Conservation (phyloP, 768 basidiomycete species). For the Floccularia luteovirens region DNA sequence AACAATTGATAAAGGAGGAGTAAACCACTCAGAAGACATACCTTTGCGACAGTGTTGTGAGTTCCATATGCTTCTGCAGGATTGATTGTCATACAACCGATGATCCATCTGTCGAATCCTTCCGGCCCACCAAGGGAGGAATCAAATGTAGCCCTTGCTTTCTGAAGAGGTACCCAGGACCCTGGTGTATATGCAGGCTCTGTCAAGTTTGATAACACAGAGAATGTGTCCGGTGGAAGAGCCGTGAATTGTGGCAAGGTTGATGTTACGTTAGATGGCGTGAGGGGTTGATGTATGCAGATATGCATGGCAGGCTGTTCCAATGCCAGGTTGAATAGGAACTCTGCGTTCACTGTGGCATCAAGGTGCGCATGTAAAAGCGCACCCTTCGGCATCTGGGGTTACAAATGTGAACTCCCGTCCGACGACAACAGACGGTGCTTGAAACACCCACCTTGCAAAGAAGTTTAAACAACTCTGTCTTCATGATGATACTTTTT, state of each 20-base stretch:
- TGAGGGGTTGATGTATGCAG: conserved; percentile 31
- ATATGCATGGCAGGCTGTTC: conserved; percentile 57
- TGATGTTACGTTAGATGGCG: conserved; percentile 27
- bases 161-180: conserved; percentile 47
- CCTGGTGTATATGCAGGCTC: conserved; percentile 32
- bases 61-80: conserved; percentile 67
- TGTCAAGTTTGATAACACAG: conserved; percentile 25
- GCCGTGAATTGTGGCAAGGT: conserved; percentile 47
- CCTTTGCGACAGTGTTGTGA: conserved; percentile 65
- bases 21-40: conserved; percentile 10
- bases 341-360: conserved; percentile 51
- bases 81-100: conserved; percentile 55
- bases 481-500: conserved; percentile 49
- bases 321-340: conserved; percentile 47
- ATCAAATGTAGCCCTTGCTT: conserved; percentile 48
- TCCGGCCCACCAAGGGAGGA: conserved; percentile 45
- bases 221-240: conserved; percentile 27
- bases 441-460: conserved; percentile 33
- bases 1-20: background rate
- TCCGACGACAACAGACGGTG: background rate
- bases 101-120: conserved; percentile 65
- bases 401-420: background rate
- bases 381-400: conserved; percentile 75
- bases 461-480: conserved; percentile 53
- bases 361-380: conserved; percentile 73